These are phyloP conservation scores for Multifurca ochricompacta DNA, from an alignment of 768 basidiomycete genomes.

Conservation along the genomic window DNA sequence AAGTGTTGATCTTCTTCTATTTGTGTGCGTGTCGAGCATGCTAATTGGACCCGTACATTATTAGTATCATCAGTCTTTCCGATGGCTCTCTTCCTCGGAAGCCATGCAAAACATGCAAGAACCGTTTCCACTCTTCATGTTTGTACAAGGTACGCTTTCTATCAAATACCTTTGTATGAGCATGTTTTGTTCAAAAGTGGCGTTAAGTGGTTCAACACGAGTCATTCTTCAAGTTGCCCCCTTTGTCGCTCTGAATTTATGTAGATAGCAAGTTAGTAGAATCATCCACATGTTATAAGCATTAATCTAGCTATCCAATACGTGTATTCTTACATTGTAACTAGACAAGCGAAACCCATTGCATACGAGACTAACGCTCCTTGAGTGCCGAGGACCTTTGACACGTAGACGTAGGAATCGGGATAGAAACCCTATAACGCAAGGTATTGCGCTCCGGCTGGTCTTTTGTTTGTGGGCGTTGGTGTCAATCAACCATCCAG, in stretches of 20 bases:
- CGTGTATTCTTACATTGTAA: background rate
- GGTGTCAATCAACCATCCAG: no score
- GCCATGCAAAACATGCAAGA: conserved; percentile 91
- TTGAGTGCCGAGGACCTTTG: no score
- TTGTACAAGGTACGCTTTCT: conserved; percentile 69
- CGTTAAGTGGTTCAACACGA: conserved; percentile 82
- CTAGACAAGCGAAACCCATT: background rate
- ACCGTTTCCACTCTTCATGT: conserved; percentile 87
- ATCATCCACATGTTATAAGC: no score
- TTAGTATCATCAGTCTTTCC: conserved; percentile 82
- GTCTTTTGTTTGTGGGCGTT: no score
- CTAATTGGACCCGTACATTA: background rate
- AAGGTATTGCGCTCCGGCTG: no score
- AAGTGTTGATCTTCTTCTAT: conserved; percentile 24
- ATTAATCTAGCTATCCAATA: background rate
- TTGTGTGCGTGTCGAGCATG: background rate
- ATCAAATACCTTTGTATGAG: background rate
- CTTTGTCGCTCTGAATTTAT: conserved; percentile 82
- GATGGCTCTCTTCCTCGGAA: conserved; percentile 85
- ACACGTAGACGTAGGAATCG: no score
- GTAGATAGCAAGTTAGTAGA: conserved; percentile 28
- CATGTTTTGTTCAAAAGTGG: background rate
- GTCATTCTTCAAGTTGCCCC: conserved; percentile 87
- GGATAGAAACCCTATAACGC: no score
- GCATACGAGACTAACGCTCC: no score